Percentiles rank a stretch among this genome's conserved stretches.
Evolutionary conservation across 2,329 filamentous ascomycete species (phyloP).

Genomic region (Orbilia javanica): DNA sequence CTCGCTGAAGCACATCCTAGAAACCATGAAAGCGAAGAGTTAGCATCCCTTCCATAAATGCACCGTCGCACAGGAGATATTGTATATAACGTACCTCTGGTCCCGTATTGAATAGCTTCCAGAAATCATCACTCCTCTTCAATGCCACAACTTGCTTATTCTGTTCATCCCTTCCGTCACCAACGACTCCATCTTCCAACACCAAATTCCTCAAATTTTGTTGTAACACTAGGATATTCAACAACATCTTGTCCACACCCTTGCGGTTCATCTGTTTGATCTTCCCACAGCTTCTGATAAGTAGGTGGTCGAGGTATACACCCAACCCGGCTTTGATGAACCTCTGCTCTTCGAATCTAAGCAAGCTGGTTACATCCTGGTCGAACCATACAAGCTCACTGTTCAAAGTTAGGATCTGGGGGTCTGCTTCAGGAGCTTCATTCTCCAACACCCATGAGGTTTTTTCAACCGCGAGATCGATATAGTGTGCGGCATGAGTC

Average conservation of each 20-base stretch:
- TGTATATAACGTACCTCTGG: constrained; percentile 35
- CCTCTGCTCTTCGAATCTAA: constrained; percentile 77
- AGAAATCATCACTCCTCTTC: constrained; percentile 46
- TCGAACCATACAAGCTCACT: constrained; percentile 87
- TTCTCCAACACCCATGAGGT: constrained; percentile 71
- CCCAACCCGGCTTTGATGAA: constrained; percentile 84
- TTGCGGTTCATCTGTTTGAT: constrained; percentile 86
- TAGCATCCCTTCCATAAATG: constrained; percentile 1
- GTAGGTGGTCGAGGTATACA: constrained; percentile 80
- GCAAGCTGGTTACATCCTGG: constrained; percentile 79
- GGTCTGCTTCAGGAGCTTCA: constrained; percentile 81
- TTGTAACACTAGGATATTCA: constrained; percentile 94
- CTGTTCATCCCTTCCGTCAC: constrained; percentile 59
- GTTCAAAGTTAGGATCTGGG: constrained; percentile 85
- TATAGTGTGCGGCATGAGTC: constrained; percentile 84
- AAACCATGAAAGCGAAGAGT: not conserved
- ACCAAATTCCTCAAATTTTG: constrained; percentile 95
- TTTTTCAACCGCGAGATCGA: constrained; percentile 75
- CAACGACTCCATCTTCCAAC: constrained; percentile 70
- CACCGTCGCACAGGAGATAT: not conserved
- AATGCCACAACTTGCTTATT: constrained; percentile 44
- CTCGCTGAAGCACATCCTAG: constrained; percentile 60
- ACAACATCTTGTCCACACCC: constrained; percentile 86
- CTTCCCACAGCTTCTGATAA: constrained; percentile 78
- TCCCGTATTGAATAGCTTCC: constrained; percentile 47